These are phyloP conservation scores for Elaeis oleifera DNA, from an alignment of 202 grass and related monocot species.

Conservation along the genomic window DNA sequence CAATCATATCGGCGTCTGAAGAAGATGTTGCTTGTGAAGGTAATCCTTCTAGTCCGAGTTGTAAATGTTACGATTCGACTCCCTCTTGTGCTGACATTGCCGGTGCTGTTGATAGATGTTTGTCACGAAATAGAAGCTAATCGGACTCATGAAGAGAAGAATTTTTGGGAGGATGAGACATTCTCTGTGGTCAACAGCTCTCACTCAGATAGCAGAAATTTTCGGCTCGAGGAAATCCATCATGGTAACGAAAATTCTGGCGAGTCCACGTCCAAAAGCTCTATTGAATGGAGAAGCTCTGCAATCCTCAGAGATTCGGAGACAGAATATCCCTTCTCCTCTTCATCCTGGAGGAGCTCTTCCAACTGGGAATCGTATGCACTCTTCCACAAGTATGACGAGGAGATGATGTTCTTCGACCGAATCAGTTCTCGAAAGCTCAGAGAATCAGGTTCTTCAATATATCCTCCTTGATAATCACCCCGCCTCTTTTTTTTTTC, in stretches of 20 bases:
- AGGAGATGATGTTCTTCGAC: slow-evolving; percentile 93
- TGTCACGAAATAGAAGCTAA: neutral
- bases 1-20: slow-evolving; percentile 7
- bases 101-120: slow-evolving; percentile 15
- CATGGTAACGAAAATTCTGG: slow-evolving; percentile 16
- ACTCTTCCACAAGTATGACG: slow-evolving; percentile 77
- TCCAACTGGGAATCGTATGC: slow-evolving; percentile 84
- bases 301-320: slow-evolving; percentile 66
- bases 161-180: slow-evolving; percentile 18
- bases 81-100: neutral
- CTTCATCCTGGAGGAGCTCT: slow-evolving; percentile 85
- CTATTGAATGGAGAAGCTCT: slow-evolving; percentile 68
- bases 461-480: too few relatives aligned
- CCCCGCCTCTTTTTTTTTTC: too few relatives aligned
- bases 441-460: slow-evolving; percentile 59
- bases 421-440: slow-evolving; percentile 73
- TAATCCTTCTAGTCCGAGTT: slow-evolving; percentile 3
- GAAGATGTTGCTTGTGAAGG: slow-evolving; percentile 26
- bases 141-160: slow-evolving; percentile 9
- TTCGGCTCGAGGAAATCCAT: slow-evolving; percentile 10
- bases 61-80: neutral
- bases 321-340: slow-evolving; percentile 69
- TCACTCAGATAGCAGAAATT: slow-evolving; percentile 22
- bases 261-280: slow-evolving; percentile 96
- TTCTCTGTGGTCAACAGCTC: slow-evolving; percentile 20